Evolutionary conservation across 2,329 filamentous ascomycete genomes (phyloP).

Genomic region (Albifimbria verrucaria): DNA sequence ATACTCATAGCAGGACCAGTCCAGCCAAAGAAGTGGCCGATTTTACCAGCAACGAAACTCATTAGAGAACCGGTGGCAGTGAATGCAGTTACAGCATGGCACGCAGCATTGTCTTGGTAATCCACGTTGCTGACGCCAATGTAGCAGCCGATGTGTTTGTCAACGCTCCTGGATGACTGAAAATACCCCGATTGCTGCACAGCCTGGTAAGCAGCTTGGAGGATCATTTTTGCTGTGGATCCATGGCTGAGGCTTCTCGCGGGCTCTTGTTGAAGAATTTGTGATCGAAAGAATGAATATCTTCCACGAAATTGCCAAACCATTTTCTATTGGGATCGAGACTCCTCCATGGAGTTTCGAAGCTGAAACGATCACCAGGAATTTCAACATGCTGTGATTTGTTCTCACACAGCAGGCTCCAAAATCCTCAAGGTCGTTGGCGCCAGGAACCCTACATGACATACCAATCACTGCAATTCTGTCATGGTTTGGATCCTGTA

Average conservation of each 20-base stretch:
- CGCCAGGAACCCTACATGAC: constrained; percentile 33
- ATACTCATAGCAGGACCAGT: constrained; percentile 25
- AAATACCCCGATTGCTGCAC: constrained; percentile 18
- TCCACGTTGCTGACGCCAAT: constrained; percentile 30
- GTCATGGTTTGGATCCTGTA: not conserved
- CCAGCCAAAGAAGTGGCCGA: constrained; percentile 32
- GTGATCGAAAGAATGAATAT: constrained; percentile 24
- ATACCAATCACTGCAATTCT: constrained; percentile 36
- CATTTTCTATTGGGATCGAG: not conserved
- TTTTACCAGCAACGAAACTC: constrained; percentile 23
- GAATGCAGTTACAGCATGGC: constrained; percentile 29
- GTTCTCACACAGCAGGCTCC: constrained; percentile 19
- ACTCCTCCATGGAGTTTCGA: too few relatives aligned
- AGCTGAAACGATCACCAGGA: not conserved
- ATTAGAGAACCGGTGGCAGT: constrained; percentile 27
- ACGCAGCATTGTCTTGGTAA: constrained; percentile 35
- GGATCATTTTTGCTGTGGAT: constrained; percentile 30
- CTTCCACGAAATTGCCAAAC: constrained; percentile 11
- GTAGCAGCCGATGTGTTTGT: constrained; percentile 29
- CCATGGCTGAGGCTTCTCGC: constrained; percentile 28
- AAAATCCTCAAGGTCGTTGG: constrained; percentile 29
- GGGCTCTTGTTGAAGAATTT: constrained; percentile 33
- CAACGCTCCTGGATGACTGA: not conserved
- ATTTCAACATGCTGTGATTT: constrained; percentile 9
- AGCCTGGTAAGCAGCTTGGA: constrained; percentile 37